Conservation (phyloP, 805 yeast species). For the Diddensiella caesifluorescens region DNA sequence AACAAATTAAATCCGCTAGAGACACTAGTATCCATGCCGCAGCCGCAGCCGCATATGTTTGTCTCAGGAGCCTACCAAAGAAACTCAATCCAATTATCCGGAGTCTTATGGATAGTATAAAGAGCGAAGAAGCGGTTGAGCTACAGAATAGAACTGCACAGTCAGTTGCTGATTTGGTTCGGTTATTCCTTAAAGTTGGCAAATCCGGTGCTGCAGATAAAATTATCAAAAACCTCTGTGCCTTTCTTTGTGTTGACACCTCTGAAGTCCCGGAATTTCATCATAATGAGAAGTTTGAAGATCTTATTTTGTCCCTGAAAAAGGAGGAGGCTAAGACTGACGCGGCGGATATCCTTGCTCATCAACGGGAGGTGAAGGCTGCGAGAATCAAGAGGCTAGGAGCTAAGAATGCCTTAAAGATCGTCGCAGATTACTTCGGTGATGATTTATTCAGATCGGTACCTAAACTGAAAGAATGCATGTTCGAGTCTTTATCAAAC, state of each 20-base stretch:
- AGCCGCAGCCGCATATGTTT: conserved; percentile 67
- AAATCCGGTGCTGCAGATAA: conserved; percentile 80
- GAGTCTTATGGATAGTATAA: conserved; percentile 87
- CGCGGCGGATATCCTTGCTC: conserved; percentile 54
- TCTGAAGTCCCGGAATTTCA: conserved; percentile 91
- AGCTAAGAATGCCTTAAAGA: conserved; percentile 63
- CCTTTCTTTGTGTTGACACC: conserved; percentile 90
- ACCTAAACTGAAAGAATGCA: conserved; percentile 59
- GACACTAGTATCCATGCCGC: conserved; percentile 61
- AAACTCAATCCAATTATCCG: conserved; percentile 86
- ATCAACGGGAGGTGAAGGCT: conserved; percentile 59
- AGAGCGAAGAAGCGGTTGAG: conserved; percentile 59
- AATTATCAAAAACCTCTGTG: conserved; percentile 83
- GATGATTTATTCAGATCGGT: conserved; percentile 50
- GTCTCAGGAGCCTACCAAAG: conserved; percentile 57
- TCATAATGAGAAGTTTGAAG: conserved; percentile 51
- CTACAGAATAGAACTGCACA: conserved; percentile 69
- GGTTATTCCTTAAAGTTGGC: conserved; percentile 48
- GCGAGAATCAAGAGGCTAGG: conserved; percentile 84
- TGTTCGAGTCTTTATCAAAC: conserved; percentile 60
- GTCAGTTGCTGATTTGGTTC: conserved; percentile 60
- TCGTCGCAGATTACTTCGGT: conserved; percentile 50
- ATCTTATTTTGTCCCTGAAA: conserved; percentile 62
- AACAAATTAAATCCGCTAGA: conserved; percentile 39
- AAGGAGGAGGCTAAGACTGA: conserved; percentile 70